Base-by-base conservation (phyloP, 2,329 filamentous ascomycete species). In the Epichloe uncinata region DNA sequence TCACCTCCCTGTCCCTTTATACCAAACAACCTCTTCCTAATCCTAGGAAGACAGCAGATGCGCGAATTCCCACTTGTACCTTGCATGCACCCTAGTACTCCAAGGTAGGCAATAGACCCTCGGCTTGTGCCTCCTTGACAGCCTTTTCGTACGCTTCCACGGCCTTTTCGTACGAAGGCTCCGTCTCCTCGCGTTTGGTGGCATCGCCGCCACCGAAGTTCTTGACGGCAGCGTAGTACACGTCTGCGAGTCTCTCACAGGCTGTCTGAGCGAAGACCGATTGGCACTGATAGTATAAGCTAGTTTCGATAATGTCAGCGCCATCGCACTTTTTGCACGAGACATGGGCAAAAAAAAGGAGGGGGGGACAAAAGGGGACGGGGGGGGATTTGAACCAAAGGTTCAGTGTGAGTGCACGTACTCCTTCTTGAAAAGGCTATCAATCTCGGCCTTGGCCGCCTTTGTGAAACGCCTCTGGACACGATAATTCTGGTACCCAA, bases 401-500 rank as follows among this genome's bases (percentile, higher is more conserved):
- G 26, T 4, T 30, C 26, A 30, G 26, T 30, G 26, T 9, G 3
- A 30, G 8, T 12, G 2, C 3, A 60, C 67, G 47, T 47, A 71
- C 68, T 74, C 72, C 0, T 35, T 55, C 56, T 67, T 69, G 58
- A 79, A 78, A n/a, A 74, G 71, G 45, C 61, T 56, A 47, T 79
- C 75, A 41, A 79, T 72, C 4, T 53, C 60, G n/a, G 59, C 48
- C 57, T 72, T 73, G 48, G 60, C 63, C 6, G 54, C 59, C 6
- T 63, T 59, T 3, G 65, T 70, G 59, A 78, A 76, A 2, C 75
- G 69, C 2, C 48, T 60, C 56, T 78, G 74, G 2, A 48, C 50
- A 47, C 73, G 72, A 59, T 70, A 78, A 62, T 80, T 79, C 16
- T 68, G 63, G 58, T 76, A 76, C 1, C 74, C 75, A 58, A 79